Base-by-base conservation (phyloP, 345 rosid genomes). In the Eucalyptus pauciflora region DNA sequence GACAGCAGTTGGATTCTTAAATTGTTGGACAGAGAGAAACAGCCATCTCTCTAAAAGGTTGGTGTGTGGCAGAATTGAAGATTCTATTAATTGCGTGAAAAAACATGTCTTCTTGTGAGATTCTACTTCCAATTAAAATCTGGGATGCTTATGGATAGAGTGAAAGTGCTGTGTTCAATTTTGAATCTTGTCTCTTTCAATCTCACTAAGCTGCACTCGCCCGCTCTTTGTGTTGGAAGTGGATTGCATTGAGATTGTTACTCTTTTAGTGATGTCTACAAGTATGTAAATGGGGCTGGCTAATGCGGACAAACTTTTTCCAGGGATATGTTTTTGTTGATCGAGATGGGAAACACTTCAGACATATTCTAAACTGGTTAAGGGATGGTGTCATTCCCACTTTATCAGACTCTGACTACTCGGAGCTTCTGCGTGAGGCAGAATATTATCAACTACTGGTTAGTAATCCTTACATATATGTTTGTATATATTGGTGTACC, bases 361-460 rank as follows among this genome's bases (percentile, higher is more conserved):
- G 99, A 79, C 98, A 96, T 91, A 91, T 97, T 87, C 92, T 97
- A 56, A 97, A 97, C 90, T 96, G 99, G 98, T 92, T 97, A 94
- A 95, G 99, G 91, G 99, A 96, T 94, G 99, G 99, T 31, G 93
- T 93, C 90, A 92, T 95, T 88, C 97, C 99, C 15, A 88, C 86
- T 83, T 90, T 97, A 31, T 89, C 96, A 52, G 99, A 96, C 90
- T 67, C 92, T 88, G 92, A 92, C 87, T 94, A 94, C 91, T 93
- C 90, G 33, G 96, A 97, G 93, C 96, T 97, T 89, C 91, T 94
- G 86, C 94, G 96, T 25, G 99, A 97, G 93, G 98, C 97, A 71
- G 98, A 96, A 91, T 96, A 96, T 91, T 97, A 95, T 89, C 99
- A 96, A 91, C 92, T 97, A 52, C 95, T 95, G 86, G 99, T 97